Evolutionary conservation across 768 basidiomycete genomes (phyloP).

Genomic region (Hortiboletus campestris): DNA sequence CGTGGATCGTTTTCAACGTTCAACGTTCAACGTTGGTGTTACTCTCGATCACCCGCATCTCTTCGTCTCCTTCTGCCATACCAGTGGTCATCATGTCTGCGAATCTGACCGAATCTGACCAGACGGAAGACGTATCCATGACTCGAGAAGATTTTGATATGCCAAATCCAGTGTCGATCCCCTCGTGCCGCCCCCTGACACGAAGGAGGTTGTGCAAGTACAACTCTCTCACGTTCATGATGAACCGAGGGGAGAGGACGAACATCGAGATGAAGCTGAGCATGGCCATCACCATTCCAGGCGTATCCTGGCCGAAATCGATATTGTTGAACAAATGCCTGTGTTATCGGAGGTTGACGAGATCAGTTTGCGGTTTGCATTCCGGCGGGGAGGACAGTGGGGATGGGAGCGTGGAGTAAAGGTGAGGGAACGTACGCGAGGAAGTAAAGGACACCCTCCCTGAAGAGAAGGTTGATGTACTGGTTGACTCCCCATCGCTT

Average conservation of each 20-base stretch:
- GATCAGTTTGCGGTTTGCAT: not conserved
- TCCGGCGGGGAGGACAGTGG: too few species aligned
- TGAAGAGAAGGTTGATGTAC: conserved; percentile 14
- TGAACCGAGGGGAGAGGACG: conserved; percentile 18
- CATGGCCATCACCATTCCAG: not conserved
- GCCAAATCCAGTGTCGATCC: conserved; percentile 18
- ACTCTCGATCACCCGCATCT: conserved; percentile 4
- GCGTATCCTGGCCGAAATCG: not conserved
- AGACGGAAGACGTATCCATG: not conserved
- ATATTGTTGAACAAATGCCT: conserved; percentile 17
- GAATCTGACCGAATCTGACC: not conserved
- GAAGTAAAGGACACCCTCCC: conserved; percentile 20
- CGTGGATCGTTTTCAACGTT: too few species aligned
- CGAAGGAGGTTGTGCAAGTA: not conserved
- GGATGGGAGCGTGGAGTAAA: too few species aligned
- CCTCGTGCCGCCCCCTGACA: not conserved
- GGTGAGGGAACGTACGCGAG: conserved; percentile 9
- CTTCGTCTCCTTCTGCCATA: not conserved
- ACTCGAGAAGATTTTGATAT: not conserved
- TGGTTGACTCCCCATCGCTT: conserved; percentile 9
- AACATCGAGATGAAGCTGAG: not conserved
- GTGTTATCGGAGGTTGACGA: not conserved
- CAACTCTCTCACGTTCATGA: conserved; percentile 16
- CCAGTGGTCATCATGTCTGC: not conserved
- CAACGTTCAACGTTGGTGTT: too few species aligned